Evolutionary conservation across 108 stramenopile species (phyloP).

Genomic region (Cyclotella choctawhatcheeana): DNA sequence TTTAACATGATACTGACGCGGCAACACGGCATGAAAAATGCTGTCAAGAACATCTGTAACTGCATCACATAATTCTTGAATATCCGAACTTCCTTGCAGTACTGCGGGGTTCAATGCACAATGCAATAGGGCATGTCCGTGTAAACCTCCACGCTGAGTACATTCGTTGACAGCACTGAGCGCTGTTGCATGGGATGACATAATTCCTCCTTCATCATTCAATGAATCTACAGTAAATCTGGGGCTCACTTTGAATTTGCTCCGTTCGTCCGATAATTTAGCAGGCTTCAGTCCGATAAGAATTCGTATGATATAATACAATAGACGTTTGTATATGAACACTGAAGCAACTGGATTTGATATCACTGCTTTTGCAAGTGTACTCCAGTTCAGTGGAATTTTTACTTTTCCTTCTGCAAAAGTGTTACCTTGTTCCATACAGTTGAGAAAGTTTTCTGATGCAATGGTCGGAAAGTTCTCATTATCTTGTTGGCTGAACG

Average conservation of each 20-base stretch:
- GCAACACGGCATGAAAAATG: conserved; percentile 14
- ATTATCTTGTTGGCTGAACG: conserved; percentile 6
- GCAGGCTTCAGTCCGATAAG: conserved; percentile 18
- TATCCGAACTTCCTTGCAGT: conserved; percentile 13
- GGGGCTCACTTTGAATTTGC: not conserved
- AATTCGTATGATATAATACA: conserved; percentile 12
- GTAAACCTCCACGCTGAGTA: not conserved
- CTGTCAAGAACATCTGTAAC: conserved; percentile 17
- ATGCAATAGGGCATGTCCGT: not conserved
- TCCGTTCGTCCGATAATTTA: not conserved
- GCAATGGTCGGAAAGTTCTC: conserved; percentile 8
- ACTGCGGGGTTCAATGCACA: not conserved
- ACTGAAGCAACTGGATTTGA: conserved; percentile 15
- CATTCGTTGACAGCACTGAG: not conserved
- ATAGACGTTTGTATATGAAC: conserved; percentile 16
- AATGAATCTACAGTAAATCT: not conserved
- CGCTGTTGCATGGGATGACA: not conserved
- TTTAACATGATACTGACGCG: conserved; percentile 17
- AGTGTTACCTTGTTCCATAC: conserved; percentile 3
- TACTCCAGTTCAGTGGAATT: conserved; percentile 20
- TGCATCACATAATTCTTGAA: conserved; percentile 4
- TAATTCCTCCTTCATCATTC: not conserved
- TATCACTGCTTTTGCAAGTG: not conserved
- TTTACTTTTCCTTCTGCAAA: conserved; percentile 4
- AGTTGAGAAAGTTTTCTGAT: not conserved